Evolutionary conservation across 805 yeast genomes (phyloP), one percentile per base, ranked within the genome.

Genomic region (Schizosaccharomyces osmophilus): DNA sequence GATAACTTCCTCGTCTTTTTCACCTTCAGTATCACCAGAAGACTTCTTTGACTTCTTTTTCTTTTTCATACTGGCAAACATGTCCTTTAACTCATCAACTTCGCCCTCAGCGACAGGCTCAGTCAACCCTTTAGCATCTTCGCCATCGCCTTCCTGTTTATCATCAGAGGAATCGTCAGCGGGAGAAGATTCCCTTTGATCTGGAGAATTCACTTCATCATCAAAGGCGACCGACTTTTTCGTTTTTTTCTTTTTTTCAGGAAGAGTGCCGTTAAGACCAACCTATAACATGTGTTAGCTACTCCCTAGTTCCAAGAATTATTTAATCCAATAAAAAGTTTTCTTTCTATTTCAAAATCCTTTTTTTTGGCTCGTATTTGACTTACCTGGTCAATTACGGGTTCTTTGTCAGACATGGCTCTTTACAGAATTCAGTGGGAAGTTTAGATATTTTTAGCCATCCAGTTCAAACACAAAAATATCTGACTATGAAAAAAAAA

Each of bases 31-130:
- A 61, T 63, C 58, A 19, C 55, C 24, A 43, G 61, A 39, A 4
- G 71, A 77, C 54, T 63, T 73, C 72, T 65, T 55, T 15, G 81
- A 74, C 84, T 85, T 86, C 80, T 87, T 82, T 79, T 87, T 86
- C 75, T 85, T 85, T 73, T 85, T 86, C 70, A 87, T 75, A 9
- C 93, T 90, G 41, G 87, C 79, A 68, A 86, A 82, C 74, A 86
- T 73, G 65, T 82, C 87, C 62, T 79, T 82, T 62, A 74, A 77
- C 63, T 73, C 78, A 5, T 69, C 71, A 39, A 69, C 73, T 9
- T 62, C 69, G 43, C 61, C 65, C 29, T 62, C 66, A 26, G 55
- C 31, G 24, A 59, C 55, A 48, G 59, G 41, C 11, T 26, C 26
- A 26, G 51, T 43, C 43, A 57, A 22, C 3, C 19, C 62, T 17